Evolutionary conservation across 768 basidiomycete species (phyloP).

Genomic region (Lactarius hatsudake): DNA sequence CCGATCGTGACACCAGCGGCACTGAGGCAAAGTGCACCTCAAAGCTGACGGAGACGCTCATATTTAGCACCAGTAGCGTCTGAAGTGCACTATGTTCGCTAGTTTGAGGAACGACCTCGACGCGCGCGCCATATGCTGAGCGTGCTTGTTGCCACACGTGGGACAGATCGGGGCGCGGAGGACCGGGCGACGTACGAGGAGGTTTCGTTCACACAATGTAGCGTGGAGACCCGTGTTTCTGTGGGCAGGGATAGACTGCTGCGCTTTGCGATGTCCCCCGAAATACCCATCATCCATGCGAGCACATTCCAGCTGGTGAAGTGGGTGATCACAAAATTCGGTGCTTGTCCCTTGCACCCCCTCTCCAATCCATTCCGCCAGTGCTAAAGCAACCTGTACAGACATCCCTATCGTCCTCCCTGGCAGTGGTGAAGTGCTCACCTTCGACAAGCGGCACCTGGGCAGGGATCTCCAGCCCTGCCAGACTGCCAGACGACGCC

Average conservation of each 20-base stretch:
- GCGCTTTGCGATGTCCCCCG: constrained; percentile 82
- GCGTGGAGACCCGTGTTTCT: too few species aligned
- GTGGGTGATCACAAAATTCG: constrained; percentile 94
- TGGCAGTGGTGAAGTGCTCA: constrained; percentile 46
- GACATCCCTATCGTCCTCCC: constrained; percentile 85
- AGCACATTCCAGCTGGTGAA: constrained; percentile 91
- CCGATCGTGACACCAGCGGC: constrained; percentile 20
- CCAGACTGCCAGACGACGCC: too few species aligned
- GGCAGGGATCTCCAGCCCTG: too few species aligned
- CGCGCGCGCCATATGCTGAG: constrained; percentile 64
- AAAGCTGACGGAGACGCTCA: constrained; percentile 71
- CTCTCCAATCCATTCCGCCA: not conserved
- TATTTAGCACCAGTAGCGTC: constrained; percentile 80
- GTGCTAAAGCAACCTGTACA: constrained; percentile 33
- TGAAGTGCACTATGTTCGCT: constrained; percentile 77
- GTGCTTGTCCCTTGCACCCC: constrained; percentile 40
- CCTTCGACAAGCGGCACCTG: constrained; percentile 26
- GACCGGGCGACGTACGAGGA: constrained; percentile 63
- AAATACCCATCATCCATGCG: constrained; percentile 87
- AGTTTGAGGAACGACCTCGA: constrained; percentile 84
- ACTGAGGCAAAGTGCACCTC: constrained; percentile 39
- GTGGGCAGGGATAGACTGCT: constrained; percentile 51
- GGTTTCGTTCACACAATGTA: constrained; percentile 59
- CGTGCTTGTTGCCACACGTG: constrained; percentile 70
- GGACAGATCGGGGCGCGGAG: constrained; percentile 52